A percentile compares a stretch with the other conserved stretches of the same genome.
Conservation (phyloP, 331 rosid genomes). For the Acacia concinna region DNA sequence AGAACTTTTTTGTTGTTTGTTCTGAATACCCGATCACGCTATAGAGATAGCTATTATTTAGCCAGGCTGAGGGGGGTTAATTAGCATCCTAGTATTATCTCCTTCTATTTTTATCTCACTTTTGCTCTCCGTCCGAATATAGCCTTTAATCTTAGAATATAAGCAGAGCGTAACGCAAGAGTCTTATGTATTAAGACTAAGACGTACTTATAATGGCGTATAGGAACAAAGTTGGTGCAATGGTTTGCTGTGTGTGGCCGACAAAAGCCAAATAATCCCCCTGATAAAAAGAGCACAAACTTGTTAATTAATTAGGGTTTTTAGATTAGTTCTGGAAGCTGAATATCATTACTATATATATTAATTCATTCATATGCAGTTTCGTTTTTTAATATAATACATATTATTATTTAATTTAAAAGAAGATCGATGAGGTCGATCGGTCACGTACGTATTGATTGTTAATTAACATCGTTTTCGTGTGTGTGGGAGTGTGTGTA, state of each 20-base stretch:
- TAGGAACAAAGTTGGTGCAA: not conserved
- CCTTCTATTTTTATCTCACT: too few species aligned
- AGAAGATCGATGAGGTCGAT: not conserved
- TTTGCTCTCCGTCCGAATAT: too few species aligned
- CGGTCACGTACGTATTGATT: too few species aligned
- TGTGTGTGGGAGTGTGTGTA: not conserved
- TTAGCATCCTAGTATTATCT: too few species aligned
- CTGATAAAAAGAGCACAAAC: not conserved
- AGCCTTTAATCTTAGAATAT: not conserved
- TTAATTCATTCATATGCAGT: not conserved
- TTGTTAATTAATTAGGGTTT: not conserved
- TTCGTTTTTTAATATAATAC: not conserved
- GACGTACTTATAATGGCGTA: not conserved
- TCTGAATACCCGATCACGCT: too few species aligned
- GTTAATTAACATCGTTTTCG: not conserved
- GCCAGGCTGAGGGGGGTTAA: not conserved
- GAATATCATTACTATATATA: not conserved
- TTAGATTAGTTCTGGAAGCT: constrained; percentile 4
- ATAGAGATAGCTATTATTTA: not conserved
- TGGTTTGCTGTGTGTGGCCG: constrained; percentile 2
- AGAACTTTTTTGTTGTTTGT: not conserved
- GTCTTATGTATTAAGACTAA: not conserved
- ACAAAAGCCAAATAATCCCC: constrained; percentile 21
- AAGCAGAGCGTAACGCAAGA: not conserved
- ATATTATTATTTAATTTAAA: not conserved